These are phyloP conservation scores for Chlamydomonas sp. DNA, from an alignment of 139 green algal species.

Conservation along the genomic window DNA sequence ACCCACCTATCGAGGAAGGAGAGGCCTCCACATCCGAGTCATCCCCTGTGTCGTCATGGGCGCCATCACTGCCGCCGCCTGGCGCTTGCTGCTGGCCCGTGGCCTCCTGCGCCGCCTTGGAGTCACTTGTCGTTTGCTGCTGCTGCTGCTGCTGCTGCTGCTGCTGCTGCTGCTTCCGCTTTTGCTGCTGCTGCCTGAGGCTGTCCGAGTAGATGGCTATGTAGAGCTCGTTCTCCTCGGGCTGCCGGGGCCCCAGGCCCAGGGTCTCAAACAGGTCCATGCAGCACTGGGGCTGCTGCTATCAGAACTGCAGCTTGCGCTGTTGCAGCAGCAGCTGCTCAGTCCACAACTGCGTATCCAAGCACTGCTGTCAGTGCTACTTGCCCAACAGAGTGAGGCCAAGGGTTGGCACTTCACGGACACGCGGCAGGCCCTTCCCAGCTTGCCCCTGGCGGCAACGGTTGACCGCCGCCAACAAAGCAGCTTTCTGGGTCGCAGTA, in stretches of 20 bases:
- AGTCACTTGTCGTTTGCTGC: no score
- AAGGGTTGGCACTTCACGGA: no score
- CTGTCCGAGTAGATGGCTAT: slow-evolving; percentile 37
- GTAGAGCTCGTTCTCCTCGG: slow-evolving; percentile 50
- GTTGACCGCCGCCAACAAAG: no score
- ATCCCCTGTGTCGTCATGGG: neutral
- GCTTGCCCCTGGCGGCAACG: no score
- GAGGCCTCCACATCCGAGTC: neutral
- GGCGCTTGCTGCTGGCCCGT: no score
- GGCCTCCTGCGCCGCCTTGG: no score
- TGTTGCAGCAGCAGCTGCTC: neutral
- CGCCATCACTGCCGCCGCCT: neutral
- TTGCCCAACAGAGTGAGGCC: no score
- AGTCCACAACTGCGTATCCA: no score
- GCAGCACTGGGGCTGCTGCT: neutral
- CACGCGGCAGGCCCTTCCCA: no score
- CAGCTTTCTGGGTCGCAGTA: no score
- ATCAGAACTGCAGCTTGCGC: neutral
- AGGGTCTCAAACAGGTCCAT: slow-evolving; percentile 53
- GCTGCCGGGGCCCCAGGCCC: slow-evolving; percentile 34
- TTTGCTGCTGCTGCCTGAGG: neutral
- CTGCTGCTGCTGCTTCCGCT: neutral
- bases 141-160: neutral
- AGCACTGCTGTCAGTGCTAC: no score
- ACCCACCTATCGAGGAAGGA: no score